Evolutionary conservation across 2,329 filamentous ascomycete genomes (phyloP), one percentile per base, ranked within the genome.

Genomic region (Cladosporium oxysporum): DNA sequence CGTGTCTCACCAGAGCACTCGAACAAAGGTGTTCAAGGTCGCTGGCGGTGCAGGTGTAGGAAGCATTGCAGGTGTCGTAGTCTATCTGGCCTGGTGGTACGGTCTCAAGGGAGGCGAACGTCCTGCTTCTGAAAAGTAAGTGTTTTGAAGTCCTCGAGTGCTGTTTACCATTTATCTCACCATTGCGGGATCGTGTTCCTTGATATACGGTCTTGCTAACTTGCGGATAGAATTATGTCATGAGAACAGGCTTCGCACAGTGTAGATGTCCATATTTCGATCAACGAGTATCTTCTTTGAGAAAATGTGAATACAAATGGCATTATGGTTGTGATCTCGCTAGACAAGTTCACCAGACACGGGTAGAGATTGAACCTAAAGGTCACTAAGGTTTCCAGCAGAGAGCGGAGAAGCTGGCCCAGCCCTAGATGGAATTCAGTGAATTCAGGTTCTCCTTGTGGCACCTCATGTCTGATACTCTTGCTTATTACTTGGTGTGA

Each of bases 61-160:
- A 2, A 83, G 82, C 69, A 75, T 84, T 2, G 77, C 74, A 4
- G 86, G 85, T 0, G 81, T 83, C 72, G 50, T 80, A 29, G 83
- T 79, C 4, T 84, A 83, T 71, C 74, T 84, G 74, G 79, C 70
- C 0, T 85, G 83, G 82, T 77, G 83, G 68, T 82, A 84, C 72
- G 83, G 82, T 0, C 67, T 84, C 0, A 79, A 83, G 79, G 79
- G 83, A 79, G 18, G 67, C 11, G 65, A 68, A 33, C 64, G 66
- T 23, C 31, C 60, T 26, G 29, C 60, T 29, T n/a, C 28, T 29
- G 49, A 55, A 29, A 62, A 33, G 60, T 62, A 4, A 41, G 60
- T 44, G 16, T 18, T 29, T 26, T n/a, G 16, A 8, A 2, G 18
- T n/a, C 7, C 37, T 21, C n/a, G 6, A 47, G n/a, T 44, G 37